These are phyloP conservation scores for Arctium minus DNA, from an alignment of 129 eudicot species.

Conservation along the genomic window DNA sequence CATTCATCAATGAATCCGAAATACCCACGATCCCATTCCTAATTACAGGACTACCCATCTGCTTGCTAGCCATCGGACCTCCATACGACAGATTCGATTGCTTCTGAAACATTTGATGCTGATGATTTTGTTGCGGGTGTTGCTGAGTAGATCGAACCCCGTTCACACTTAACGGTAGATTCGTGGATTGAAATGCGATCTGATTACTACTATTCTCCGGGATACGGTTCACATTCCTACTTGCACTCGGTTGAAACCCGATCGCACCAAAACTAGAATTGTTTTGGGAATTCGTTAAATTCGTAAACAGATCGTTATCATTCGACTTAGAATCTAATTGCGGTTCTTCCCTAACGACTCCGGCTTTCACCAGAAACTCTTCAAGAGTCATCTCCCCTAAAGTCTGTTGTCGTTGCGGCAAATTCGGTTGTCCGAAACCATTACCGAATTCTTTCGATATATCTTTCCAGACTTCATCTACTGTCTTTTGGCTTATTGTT, in stretches of 20 bases:
- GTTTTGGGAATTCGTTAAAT: conserved; percentile 39
- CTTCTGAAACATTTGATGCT: conserved; percentile 62
- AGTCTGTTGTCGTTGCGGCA: conserved; percentile 68
- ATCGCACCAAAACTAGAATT: conserved; percentile 36
- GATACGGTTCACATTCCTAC: conserved; percentile 29
- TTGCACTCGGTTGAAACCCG: conserved; percentile 49
- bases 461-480: conserved; percentile 90
- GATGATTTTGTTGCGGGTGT: conserved; percentile 37
- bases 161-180: conserved; percentile 60
- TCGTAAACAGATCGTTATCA: conserved; percentile 46
- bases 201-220: conserved; percentile 40
- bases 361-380: conserved; percentile 90
- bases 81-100: conserved; percentile 57
- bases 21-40: conserved; percentile 62
- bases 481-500: conserved; percentile 78
- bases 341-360: conserved; percentile 80
- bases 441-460: conserved; percentile 52
- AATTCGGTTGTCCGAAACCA: conserved; percentile 32
- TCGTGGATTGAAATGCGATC: conserved; percentile 42
- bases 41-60: conserved; percentile 48
- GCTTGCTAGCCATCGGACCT: conserved; percentile 51
- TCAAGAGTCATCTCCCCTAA: conserved; percentile 91
- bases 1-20: conserved; percentile 35
- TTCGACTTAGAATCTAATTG: conserved; percentile 33
- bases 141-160: conserved; percentile 54